Conservation (phyloP, 2,329 filamentous ascomycete species). For the Boeremia exigua region DNA sequence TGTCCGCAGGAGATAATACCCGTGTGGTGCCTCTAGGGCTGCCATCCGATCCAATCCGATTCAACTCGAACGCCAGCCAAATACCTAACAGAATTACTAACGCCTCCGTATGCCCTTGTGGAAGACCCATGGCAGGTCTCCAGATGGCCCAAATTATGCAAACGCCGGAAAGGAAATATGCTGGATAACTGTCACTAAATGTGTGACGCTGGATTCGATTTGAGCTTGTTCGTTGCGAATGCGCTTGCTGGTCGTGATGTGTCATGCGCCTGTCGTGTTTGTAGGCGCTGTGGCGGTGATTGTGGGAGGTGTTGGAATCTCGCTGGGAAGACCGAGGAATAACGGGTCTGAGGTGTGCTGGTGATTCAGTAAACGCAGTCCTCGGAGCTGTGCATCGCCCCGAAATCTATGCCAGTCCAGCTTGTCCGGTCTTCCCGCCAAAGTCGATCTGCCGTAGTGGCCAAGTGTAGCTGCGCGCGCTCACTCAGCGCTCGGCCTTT, state of each 20-base stretch:
- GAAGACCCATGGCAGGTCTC: not conserved
- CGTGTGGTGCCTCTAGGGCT: not conserved
- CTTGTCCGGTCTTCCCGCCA: slow-evolving; percentile 1
- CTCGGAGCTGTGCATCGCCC: not conserved
- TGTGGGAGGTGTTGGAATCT: not conserved
- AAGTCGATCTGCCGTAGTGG: slow-evolving; percentile 5
- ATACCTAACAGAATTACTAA: slow-evolving; percentile 1
- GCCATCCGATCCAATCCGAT: slow-evolving; percentile 1
- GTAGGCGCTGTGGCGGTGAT: not conserved
- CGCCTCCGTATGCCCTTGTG: slow-evolving; percentile 6
- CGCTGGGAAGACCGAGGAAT: not conserved
- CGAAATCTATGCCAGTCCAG: not conserved
- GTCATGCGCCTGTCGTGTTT: not conserved
- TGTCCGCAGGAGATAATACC: too few species aligned
- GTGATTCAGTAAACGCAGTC: not conserved
- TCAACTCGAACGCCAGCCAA: not conserved
- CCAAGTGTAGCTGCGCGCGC: not conserved
- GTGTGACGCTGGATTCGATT: not conserved
- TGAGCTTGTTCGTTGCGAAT: slow-evolving; percentile 3
- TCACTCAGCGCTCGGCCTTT: slow-evolving; percentile 52
- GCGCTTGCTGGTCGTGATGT: not conserved
- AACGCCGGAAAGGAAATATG: slow-evolving; percentile 9
- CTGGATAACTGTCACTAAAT: not conserved
- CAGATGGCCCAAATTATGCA: slow-evolving; percentile 10
- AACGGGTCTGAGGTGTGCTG: not conserved